A percentile compares a stretch with the other conserved stretches of the same genome.
phyloP scores from a whole-genome alignment of 257 asterid species.

The Pogostemon cablin region DNA sequence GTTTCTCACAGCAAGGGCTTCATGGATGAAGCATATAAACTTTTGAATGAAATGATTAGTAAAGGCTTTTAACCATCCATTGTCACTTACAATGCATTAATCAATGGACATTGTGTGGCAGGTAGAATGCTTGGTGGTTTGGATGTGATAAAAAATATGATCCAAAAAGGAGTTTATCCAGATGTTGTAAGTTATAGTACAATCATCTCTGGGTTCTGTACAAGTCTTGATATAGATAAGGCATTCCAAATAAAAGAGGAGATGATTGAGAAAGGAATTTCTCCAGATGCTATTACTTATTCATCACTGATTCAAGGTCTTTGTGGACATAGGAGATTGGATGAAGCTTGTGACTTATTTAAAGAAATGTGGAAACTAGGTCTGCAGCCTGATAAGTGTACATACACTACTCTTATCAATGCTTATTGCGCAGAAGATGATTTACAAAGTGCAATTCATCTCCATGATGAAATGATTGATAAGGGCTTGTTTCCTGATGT shows the following conservation, averaged over 20 bases:
- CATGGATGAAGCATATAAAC: constrained; percentile 65
- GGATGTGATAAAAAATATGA: constrained; percentile 56
- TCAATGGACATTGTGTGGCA: constrained; percentile 71
- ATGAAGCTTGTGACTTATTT: constrained; percentile 68
- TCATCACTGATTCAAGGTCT: constrained; percentile 87
- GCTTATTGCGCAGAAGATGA: constrained; percentile 76
- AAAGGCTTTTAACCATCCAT: constrained; percentile 68
- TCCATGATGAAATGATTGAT: constrained; percentile 75
- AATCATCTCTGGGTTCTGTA: constrained; percentile 64
- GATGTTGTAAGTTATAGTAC: constrained; percentile 89
- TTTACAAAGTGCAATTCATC: constrained; percentile 53
- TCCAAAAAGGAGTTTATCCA: constrained; percentile 51
- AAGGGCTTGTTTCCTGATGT: constrained; percentile 81
- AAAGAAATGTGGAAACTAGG: constrained; percentile 67
- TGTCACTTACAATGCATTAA: constrained; percentile 80
- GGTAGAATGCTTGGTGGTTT: constrained; percentile 68
- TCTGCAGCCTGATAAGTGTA: constrained; percentile 70
- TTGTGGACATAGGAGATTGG: constrained; percentile 59
- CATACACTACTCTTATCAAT: constrained; percentile 78
- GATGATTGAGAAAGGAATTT: constrained; percentile 69
- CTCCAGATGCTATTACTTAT: constrained; percentile 73
- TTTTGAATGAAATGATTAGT: constrained; percentile 59
- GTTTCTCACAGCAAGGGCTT: constrained; percentile 77
- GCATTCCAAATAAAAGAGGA: constrained; percentile 69
- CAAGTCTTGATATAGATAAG: constrained; percentile 57